phyloP scores from a whole-genome alignment of 2,329 filamentous ascomycete species.

The Penicillium hordei region DNA sequence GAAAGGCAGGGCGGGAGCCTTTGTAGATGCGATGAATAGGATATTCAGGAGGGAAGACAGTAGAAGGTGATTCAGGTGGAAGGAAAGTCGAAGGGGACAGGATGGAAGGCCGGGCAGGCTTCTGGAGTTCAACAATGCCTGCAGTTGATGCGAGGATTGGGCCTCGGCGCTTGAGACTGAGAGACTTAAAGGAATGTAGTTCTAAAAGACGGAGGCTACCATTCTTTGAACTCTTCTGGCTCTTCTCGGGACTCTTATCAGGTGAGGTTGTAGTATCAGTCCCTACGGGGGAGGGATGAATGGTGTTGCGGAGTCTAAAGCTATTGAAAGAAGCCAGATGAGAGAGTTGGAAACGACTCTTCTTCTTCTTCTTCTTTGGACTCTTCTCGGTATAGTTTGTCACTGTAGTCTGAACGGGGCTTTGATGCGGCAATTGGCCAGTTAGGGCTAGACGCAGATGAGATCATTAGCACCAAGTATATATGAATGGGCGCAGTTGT shows the following conservation, averaged over 20 bases:
- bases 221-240: neutral
- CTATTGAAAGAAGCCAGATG: neutral
- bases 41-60: neutral
- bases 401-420: neutral
- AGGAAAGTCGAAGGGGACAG: neutral
- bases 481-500: neutral
- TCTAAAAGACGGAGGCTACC: neutral
- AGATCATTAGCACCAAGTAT: neutral
- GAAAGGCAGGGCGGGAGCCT: neutral
- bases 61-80: neutral
- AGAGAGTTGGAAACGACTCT: neutral
- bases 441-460: neutral
- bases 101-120: neutral
- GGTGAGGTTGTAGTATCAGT: neutral
- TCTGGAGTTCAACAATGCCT: neutral
- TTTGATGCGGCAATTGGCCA: neutral
- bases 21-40: neutral
- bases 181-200: neutral
- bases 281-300: neutral
- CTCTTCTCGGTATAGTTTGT: neutral
- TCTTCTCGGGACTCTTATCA: neutral
- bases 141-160: neutral
- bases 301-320: neutral
- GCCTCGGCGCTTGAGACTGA: neutral
- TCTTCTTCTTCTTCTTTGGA: neutral